Evolutionary conservation across 2,329 filamentous ascomycete species (phyloP), one percentile per base, ranked within the genome.

Genomic region (Chaetomium globosum): DNA sequence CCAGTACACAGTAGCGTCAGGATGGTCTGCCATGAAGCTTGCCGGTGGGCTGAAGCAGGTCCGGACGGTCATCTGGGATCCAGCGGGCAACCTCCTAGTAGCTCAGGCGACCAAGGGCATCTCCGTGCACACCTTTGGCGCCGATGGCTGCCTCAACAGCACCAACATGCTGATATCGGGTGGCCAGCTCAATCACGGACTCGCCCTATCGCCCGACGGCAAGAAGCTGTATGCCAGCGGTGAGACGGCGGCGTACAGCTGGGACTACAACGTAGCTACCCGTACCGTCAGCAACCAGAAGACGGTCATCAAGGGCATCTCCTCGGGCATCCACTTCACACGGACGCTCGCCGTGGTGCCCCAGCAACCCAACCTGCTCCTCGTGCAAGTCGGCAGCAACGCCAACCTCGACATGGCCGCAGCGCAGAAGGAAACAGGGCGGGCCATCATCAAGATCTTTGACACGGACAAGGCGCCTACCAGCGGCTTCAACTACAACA

Each of bases 211-310:
- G 0, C 77, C 77, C 1, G 78, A 79, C 59, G 75, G 78, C 59
- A 75, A 67, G 67, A 78, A 75, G 10, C 64, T 80, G 31, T 79
- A 78, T 61, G 78, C 78, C 43, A 77, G 75, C 61, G 76, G 75
- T 48, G 75, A 78, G 71, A 76, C 74, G 19, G 74, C 76, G 1
- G 82, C 83, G 8, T 88, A 80, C 73, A 78, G 81, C 28, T 89
- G 85, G 83, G 74, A 76, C 43, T 90, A 89, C 71, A 79, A 88
- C 72, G 73, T 82, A 9, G 73, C 74, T 6, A 76, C 79, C 6
- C 77, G 79, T 61, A 81, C 81, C 13, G 80, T 81, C 53, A 77
- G 77, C 55, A 77, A 76, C 64, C 79, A 81, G 65, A 76, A 76
- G 70, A 76, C 77, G 4, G 73, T 78, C 21, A 72, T 80, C 23